These are phyloP conservation scores for Epithele typhae DNA, from an alignment of 768 basidiomycete species.

Conservation along the genomic window DNA sequence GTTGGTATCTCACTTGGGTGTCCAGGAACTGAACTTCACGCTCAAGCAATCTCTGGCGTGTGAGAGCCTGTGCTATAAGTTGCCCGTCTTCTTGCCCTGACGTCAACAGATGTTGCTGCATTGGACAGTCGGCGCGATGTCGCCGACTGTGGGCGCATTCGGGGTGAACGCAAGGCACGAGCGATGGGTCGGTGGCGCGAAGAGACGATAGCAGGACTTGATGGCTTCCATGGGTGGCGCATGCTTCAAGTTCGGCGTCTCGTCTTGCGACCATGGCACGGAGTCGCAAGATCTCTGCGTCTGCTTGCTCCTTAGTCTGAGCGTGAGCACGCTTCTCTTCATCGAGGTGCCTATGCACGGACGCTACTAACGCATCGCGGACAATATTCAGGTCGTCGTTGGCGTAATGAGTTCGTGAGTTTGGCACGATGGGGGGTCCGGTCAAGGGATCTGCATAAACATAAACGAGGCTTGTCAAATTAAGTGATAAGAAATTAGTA, in stretches of 20 bases:
- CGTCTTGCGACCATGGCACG: slow-evolving; percentile 52
- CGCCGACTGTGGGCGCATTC: no score
- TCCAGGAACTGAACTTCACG: slow-evolving; percentile 9
- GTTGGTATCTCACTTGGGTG: slow-evolving; percentile 1
- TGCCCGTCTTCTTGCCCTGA: neutral
- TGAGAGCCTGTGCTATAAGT: neutral
- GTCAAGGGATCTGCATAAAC: no score
- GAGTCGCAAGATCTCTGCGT: slow-evolving; percentile 39
- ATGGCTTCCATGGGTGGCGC: slow-evolving; percentile 16
- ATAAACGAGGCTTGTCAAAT: no score
- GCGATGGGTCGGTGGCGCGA: no score
- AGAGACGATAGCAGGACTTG: neutral
- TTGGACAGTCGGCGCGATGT: no score
- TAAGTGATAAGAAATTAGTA: no score
- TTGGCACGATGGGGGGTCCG: no score
- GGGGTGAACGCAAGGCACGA: no score
- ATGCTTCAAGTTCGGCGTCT: slow-evolving; percentile 50
- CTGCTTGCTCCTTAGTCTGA: slow-evolving; percentile 35
- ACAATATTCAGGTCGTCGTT: slow-evolving; percentile 23
- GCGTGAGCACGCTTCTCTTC: slow-evolving; percentile 40
- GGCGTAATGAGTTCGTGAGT: no score
- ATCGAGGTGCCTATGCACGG: slow-evolving; percentile 40
- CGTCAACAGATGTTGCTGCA: no score
- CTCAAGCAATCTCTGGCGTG: slow-evolving; percentile 8
- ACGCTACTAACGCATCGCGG: slow-evolving; percentile 33